Base-by-base conservation (phyloP, 768 basidiomycete species). In the Podaxis sp. region DNA sequence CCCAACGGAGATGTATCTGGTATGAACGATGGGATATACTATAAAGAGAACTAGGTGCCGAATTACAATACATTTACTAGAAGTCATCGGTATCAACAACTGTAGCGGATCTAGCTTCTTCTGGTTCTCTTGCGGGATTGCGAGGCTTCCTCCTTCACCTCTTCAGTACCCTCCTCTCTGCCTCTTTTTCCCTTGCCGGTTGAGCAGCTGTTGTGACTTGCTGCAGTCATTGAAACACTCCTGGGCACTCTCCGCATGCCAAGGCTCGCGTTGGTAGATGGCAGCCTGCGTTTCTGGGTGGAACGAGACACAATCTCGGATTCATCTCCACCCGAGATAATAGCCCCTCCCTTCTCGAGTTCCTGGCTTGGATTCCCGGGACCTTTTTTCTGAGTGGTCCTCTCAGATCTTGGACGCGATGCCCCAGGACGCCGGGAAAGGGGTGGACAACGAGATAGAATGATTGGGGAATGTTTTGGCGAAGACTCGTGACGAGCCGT, bases 1-100 rank as follows among this genome's bases (percentile, higher is more conserved):
- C 10, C n/a, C n/a, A n/a, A n/a, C n/a, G n/a, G n/a, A n/a, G n/a
- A n/a, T n/a, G n/a, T n/a, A n/a, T n/a, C n/a, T n/a, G 8, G 33
- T 33, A 33, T 33, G 33, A 33, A 33, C 10, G 8, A 33, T 2
- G 33, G 33, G 8, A 74, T 64, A 92, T 70, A 1, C 81, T 73
- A 3, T 77, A 6, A 22, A 55, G 37, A 38, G n/a, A 55, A 38
- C n/a, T 11, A 22, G 33, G 22, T 8, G 20, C 7, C 6, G n/a
- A 38, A 40, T 20, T 22, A 33, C 20, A 12, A n/a, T 33, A 55
- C 22, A 55, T 55, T 36, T 46, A 4, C 40, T 17, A 13, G 40
- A 12, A 13, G 40, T 10, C 3, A 46, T 46, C 15, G 44, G 15
- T 17, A 55, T 12, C 17, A 55, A 3, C 3, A 55, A 12, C 8